These are phyloP conservation scores for Luzula sylvatica DNA, from an alignment of 176 grass and related monocot species.

Conservation along the genomic window DNA sequence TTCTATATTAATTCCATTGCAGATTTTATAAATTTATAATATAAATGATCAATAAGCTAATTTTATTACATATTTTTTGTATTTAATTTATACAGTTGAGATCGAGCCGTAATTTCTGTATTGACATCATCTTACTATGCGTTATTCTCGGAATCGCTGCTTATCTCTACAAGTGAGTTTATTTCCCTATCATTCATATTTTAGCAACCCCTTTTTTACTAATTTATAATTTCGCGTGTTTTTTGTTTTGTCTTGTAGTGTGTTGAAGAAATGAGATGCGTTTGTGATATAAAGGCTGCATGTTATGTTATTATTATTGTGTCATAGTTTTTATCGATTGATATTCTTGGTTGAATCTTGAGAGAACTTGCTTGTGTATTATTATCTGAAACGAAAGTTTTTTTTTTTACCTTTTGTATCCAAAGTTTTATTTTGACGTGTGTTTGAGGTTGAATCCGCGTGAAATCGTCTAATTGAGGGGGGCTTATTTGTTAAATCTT, in stretches of 20 bases:
- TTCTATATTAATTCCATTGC: not conserved
- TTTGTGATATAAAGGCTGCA: not conserved
- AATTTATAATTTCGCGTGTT: no score
- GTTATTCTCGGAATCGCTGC: slow-evolving; percentile 82
- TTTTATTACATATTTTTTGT: not conserved
- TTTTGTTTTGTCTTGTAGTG: slow-evolving; percentile 13
- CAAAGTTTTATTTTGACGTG: not conserved
- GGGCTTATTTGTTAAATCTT: no score
- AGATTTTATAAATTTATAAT: not conserved
- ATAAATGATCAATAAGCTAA: not conserved
- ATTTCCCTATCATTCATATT: not conserved
- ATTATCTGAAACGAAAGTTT: slow-evolving; percentile 1
- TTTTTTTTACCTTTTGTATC: slow-evolving; percentile 6
- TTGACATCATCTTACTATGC: slow-evolving; percentile 70
- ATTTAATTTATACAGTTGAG: slow-evolving; percentile 33
- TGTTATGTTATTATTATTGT: slow-evolving; percentile 5
- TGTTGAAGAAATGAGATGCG: slow-evolving; percentile 11
- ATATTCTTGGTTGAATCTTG: not conserved
- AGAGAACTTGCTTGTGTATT: slow-evolving; percentile 19
- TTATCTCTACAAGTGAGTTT: slow-evolving; percentile 69
- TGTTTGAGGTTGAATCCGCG: not conserved
- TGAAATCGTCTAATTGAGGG: slow-evolving; percentile 14
- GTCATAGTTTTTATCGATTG: slow-evolving; percentile 18
- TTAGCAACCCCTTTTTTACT: not conserved
- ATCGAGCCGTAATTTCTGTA: slow-evolving; percentile 72